Evolutionary conservation across 192 early-diverging fungal genomes (phyloP).

Genomic region (Funneliformis geosporum): DNA sequence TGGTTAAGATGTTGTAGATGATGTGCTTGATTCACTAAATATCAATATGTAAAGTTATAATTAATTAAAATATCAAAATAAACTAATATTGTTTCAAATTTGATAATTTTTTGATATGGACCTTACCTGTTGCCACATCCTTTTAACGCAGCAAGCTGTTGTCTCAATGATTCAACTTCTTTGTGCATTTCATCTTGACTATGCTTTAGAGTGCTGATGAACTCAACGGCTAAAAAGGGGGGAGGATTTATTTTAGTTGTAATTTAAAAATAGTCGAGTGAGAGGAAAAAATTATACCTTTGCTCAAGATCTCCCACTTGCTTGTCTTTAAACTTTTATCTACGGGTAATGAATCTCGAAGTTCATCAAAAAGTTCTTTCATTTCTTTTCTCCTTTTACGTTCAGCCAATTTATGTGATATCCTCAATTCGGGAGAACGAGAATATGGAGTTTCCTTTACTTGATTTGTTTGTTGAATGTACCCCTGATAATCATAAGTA

Average conservation of each 20-base stretch:
- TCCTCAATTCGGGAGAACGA: conserved; percentile 73
- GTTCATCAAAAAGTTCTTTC: conserved; percentile 88
- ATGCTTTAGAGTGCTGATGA: conserved; percentile 49
- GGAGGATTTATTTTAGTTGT: background rate
- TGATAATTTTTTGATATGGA: no score
- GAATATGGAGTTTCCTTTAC: conserved; percentile 61
- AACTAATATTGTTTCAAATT: background rate
- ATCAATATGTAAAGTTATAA: background rate
- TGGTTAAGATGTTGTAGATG: background rate
- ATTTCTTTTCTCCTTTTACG: conserved; percentile 86
- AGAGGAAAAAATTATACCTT: conserved; percentile 52
- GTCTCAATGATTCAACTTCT: conserved; percentile 50
- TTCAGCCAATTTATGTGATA: conserved; percentile 88
- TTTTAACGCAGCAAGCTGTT: conserved; percentile 45
- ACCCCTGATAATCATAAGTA: conserved; percentile 40
- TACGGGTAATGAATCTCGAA: conserved; percentile 74
- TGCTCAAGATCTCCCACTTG: conserved; percentile 90
- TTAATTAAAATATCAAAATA: background rate
- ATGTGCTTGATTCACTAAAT: background rate
- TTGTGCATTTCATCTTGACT: conserved; percentile 51
- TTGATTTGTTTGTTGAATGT: conserved; percentile 13
- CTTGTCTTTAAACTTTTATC: conserved; percentile 79
- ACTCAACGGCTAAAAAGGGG: conserved; percentile 51
- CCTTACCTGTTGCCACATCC: conserved; percentile 30
- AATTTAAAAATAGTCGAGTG: conserved; percentile 1